Percentiles rank a stretch among this genome's conserved stretches.
Conservation (phyloP, 495 filamentous ascomycete species). For the Staphylotrichum longicolle region DNA sequence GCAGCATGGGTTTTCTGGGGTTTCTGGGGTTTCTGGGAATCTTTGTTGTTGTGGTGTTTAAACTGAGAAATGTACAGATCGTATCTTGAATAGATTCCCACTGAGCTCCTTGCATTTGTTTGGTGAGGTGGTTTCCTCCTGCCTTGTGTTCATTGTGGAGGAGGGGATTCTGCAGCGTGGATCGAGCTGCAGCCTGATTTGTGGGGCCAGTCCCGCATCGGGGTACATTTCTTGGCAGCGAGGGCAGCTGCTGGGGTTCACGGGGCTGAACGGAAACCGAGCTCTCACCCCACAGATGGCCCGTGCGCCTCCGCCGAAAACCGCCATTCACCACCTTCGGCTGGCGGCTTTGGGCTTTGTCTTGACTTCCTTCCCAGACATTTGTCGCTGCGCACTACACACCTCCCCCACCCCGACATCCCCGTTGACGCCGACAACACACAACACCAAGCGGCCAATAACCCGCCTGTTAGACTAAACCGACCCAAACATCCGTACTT, state of each 20-base stretch:
- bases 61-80: too few relatives aligned
- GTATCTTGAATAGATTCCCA: too few relatives aligned
- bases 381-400: not conserved
- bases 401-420: not conserved
- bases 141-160: too few relatives aligned
- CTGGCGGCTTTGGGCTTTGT: constrained; percentile 20
- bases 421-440: not conserved
- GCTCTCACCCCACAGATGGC: constrained; percentile 18
- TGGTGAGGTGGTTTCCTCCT: too few relatives aligned
- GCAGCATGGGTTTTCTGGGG: not conserved
- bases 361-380: not conserved
- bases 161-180: too few relatives aligned
- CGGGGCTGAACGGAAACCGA: too few relatives aligned
- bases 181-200: too few relatives aligned
- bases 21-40: too few relatives aligned
- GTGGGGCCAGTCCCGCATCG: too few relatives aligned
- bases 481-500: constrained; percentile 4
- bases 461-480: not conserved
- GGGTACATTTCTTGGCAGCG: too few relatives aligned
- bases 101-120: too few relatives aligned
- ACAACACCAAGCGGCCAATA: constrained; percentile 8
- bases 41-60: not conserved
- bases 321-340: constrained; percentile 16
- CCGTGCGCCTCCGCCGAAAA: constrained; percentile 23
- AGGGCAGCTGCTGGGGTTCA: too few relatives aligned